Conservation (phyloP, 1,284 basidiomycete genomes). For the Phenoliferia sp. region DNA sequence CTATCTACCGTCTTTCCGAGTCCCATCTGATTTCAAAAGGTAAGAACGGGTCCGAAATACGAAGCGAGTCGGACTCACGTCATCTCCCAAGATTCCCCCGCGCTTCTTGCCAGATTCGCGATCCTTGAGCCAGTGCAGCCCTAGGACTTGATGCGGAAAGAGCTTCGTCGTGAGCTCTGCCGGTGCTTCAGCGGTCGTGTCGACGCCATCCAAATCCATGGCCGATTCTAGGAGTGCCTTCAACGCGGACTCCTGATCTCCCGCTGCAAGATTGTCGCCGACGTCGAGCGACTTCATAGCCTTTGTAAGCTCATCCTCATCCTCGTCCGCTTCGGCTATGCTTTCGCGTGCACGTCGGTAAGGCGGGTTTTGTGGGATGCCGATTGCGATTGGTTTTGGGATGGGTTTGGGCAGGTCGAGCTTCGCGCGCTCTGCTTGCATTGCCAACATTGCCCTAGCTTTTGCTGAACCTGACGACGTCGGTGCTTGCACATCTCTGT, state of each 20-base stretch:
- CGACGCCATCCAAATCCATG: conserved; percentile 21
- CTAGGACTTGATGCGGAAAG: conserved; percentile 32
- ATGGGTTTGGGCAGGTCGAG: conserved; percentile 14
- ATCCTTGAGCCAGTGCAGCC: conserved; percentile 32
- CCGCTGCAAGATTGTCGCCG: conserved; percentile 6
- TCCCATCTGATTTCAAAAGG: conserved; percentile 25
- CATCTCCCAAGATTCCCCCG: conserved; percentile 37
- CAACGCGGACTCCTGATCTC: conserved; percentile 22
- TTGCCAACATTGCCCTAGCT: background rate
- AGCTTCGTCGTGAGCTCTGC: conserved; percentile 2
- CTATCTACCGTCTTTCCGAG: conserved; percentile 33
- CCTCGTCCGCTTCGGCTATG: background rate
- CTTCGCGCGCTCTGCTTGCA: conserved; percentile 6
- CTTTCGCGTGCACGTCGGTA: background rate
- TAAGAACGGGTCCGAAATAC: background rate
- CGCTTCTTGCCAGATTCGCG: conserved; percentile 30
- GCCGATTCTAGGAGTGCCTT: conserved; percentile 27
- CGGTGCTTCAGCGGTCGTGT: conserved; percentile 3
- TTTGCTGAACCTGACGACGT: conserved; percentile 6
- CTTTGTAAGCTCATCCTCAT: conserved; percentile 9
- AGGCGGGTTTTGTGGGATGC: conserved; percentile 17
- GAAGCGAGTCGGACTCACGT: background rate
- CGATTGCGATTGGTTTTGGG: conserved; percentile 7
- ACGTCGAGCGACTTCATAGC: conserved; percentile 7
- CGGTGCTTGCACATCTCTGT: background rate